These are phyloP conservation scores for Paramecium biaurelia DNA, from an alignment of 73 alveolate genomes.

Conservation along the genomic window DNA sequence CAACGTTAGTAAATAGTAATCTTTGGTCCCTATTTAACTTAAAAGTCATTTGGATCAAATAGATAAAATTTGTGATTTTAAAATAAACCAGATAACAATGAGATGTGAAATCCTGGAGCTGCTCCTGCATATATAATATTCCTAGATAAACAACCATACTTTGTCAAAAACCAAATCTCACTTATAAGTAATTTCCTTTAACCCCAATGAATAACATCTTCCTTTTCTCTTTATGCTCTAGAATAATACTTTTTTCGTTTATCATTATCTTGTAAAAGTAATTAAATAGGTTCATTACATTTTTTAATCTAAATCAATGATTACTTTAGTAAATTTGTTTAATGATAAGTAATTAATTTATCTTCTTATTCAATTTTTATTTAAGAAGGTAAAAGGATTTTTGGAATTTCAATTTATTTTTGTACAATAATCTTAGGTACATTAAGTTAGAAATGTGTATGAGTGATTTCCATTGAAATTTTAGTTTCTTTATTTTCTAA, in stretches of 20 bases:
- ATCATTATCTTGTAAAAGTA: neutral
- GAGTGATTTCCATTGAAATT: neutral
- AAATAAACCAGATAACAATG: neutral
- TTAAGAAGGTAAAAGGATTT: neutral
- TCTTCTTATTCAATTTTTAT: neutral
- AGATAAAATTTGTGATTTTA: neutral
- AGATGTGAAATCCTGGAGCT: constrained; percentile 29
- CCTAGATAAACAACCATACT: constrained; percentile 33
- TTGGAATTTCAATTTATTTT: neutral
- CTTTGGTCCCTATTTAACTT: neutral
- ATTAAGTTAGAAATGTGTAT: neutral
- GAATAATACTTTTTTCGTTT: constrained; percentile 24
- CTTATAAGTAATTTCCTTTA: constrained; percentile 13
- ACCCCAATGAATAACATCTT: constrained; percentile 45
- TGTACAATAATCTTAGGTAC: neutral
- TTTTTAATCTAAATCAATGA: neutral
- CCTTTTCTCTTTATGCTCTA: constrained; percentile 15
- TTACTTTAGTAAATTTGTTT: neutral
- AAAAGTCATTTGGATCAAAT: constrained; percentile 37
- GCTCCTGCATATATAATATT: constrained; percentile 48
- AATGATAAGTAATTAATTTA: neutral
- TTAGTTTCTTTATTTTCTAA: neutral
- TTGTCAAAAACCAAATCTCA: constrained; percentile 5
- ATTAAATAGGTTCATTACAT: neutral
- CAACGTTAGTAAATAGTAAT: neutral